Percentiles rank a stretch among this genome's conserved stretches.
Conservation (phyloP, 768 basidiomycete species). For the Tulasnella sp. region DNA sequence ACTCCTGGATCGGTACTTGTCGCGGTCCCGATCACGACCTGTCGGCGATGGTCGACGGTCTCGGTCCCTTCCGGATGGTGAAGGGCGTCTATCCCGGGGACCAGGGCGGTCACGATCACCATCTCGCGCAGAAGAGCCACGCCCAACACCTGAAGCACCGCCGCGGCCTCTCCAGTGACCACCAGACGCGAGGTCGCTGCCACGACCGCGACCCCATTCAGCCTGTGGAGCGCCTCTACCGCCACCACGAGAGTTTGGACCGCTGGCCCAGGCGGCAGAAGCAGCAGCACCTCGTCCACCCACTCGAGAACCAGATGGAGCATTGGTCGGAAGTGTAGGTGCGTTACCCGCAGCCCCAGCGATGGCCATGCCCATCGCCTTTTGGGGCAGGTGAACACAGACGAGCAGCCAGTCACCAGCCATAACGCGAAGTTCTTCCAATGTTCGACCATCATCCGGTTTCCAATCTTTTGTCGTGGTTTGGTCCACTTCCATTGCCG, state of each 20-base stretch:
- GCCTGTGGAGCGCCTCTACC: neutral
- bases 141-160: conserved; percentile 24
- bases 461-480: conserved; percentile 2
- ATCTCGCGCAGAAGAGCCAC: neutral
- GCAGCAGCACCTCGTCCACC: neutral
- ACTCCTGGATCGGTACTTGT: neutral
- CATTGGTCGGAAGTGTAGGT: conserved; percentile 36
- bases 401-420: conserved; percentile 71
- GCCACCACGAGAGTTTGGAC: conserved; percentile 34
- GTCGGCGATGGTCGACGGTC: conserved; percentile 8
- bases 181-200: conserved; percentile 24
- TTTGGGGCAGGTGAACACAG: conserved; percentile 64
- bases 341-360: conserved; percentile 26
- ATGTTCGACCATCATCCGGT: conserved; percentile 50
- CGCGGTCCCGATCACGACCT: conserved; percentile 2
- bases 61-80: conserved; percentile 11
- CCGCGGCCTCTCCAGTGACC: conserved; percentile 27
- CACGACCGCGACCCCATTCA: conserved; percentile 26
- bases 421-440: conserved; percentile 67
- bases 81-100: conserved; percentile 7
- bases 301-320: too few relatives aligned
- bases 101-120: too few relatives aligned
- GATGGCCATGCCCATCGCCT: conserved; percentile 36
- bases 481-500: conserved; percentile 16
- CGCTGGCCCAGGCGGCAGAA: conserved; percentile 57